These are phyloP conservation scores for Knufia fluminis DNA, from an alignment of 2,329 filamentous ascomycete genomes.

Conservation along the genomic window DNA sequence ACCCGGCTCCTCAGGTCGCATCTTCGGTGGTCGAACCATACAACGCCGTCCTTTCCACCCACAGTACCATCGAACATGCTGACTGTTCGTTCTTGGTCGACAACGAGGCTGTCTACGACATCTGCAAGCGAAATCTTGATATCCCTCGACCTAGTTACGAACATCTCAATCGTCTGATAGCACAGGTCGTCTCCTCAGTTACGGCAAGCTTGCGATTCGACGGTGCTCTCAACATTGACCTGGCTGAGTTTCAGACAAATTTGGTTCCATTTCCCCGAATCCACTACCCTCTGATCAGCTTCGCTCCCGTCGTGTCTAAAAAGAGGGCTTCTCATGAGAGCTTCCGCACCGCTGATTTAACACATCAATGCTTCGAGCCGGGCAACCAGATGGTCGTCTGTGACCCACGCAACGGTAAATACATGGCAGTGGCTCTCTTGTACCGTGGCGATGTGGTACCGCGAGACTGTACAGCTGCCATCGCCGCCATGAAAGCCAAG, in stretches of 20 bases:
- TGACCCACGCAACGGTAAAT: conserved; percentile 57
- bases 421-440: conserved; percentile 58
- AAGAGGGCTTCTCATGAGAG: conserved; percentile 75
- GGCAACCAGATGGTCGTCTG: conserved; percentile 64
- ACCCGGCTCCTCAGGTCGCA: conserved; percentile 54
- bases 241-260: conserved; percentile 63
- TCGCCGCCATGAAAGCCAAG: conserved; percentile 55
- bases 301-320: conserved; percentile 55
- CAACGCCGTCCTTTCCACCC: conserved; percentile 48
- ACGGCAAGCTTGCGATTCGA: conserved; percentile 57
- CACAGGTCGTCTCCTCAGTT: conserved; percentile 59
- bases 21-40: conserved; percentile 62
- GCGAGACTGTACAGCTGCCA: conserved; percentile 50
- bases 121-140: conserved; percentile 56
- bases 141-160: conserved; percentile 56
- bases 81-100: conserved; percentile 62
- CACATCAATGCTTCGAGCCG: conserved; percentile 58
- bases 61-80: conserved; percentile 58
- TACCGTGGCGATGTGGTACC: conserved; percentile 60
- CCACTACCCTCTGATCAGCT: conserved; percentile 58
- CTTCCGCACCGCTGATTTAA: conserved; percentile 72
- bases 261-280: conserved; percentile 59
- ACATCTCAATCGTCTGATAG: conserved; percentile 57
- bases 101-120: conserved; percentile 60
- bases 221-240: conserved; percentile 57